Evolutionary conservation across 805 yeast genomes (phyloP).

Genomic region (Schwanniomyces yamadae): DNA sequence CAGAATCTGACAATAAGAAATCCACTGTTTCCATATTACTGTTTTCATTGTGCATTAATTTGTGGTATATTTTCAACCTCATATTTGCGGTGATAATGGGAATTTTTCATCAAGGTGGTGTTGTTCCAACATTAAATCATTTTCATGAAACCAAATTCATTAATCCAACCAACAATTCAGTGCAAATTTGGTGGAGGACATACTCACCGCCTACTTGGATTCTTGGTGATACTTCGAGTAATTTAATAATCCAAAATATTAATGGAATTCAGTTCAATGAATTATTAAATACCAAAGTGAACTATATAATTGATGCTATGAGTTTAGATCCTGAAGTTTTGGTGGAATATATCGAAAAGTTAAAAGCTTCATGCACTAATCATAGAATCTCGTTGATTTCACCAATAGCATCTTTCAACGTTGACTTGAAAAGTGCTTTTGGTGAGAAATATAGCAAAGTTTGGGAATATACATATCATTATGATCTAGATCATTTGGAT

Average conservation of each 20-base stretch:
- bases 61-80: conserved; percentile 68
- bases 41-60: conserved; percentile 14
- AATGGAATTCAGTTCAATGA: neutral
- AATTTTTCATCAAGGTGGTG: conserved; percentile 84
- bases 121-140: conserved; percentile 60
- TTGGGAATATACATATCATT: conserved; percentile 46
- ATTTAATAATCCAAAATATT: neutral
- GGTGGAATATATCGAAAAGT: conserved; percentile 11
- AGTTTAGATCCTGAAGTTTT: conserved; percentile 38
- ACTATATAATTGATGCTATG: conserved; percentile 44
- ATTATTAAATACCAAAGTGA: neutral
- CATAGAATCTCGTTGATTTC: conserved; percentile 28
- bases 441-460: conserved; percentile 13
- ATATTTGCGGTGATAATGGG: conserved; percentile 70
- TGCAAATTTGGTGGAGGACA: conserved; percentile 87
- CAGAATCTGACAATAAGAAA: conserved; percentile 1
- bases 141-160: conserved; percentile 19
- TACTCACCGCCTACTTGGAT: conserved; percentile 94
- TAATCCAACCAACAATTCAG: conserved; percentile 15
- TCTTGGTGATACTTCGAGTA: conserved; percentile 27
- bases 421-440: conserved; percentile 13
- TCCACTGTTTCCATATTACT: conserved; percentile 17
- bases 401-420: conserved; percentile 37
- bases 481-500: conserved; percentile 77
- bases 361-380: conserved; percentile 5